Evolutionary conservation across 108 stramenopile species (phyloP), one percentile per base, ranked within the genome.

Genomic region (Epithemia pelagica): DNA sequence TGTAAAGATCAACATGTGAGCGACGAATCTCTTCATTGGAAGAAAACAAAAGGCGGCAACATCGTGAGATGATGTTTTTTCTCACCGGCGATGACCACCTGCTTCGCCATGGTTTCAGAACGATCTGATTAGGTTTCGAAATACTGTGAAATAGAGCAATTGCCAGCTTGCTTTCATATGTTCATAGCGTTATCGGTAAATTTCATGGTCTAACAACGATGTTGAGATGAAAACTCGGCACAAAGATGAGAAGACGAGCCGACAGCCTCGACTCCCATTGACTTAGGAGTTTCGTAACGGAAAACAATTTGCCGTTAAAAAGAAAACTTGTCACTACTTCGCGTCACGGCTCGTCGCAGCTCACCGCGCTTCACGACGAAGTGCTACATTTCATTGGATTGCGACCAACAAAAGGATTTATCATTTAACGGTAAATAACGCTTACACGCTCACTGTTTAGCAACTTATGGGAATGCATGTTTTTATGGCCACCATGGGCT

Each of bases 31-130:
- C n/a, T n/a, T n/a, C n/a, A n/a, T n/a, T n/a, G n/a, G n/a, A n/a
- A n/a, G n/a, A n/a, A n/a, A n/a, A n/a, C n/a, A n/a, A n/a, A n/a
- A n/a, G n/a, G n/a, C n/a, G n/a, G n/a, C n/a, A n/a, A n/a, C n/a
- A n/a, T n/a, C n/a, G n/a, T n/a, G n/a, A n/a, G n/a, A n/a, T n/a
- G n/a, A n/a, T n/a, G n/a, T n/a, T n/a, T n/a, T n/a, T n/a, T n/a
- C 56, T 23, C 26, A 58, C 56, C 56, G 5, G 56, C 56, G 5
- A 58, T 58, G 18, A 58, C 26, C 25, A 58, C 22, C 21, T 58
- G 56, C 21, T 58, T 58, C 56, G 56, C 56, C 56, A 58, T 58
- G 56, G 56, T 58, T 5, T 10, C 5, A 15, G 37, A 46, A 46
- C 10, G 37, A 46, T 46, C 37, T 15, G 37, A 15, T 15, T 5